Evolutionary conservation across 768 basidiomycete genomes (phyloP), one percentile per base, ranked within the genome.

Genomic region (Suillus spraguei): DNA sequence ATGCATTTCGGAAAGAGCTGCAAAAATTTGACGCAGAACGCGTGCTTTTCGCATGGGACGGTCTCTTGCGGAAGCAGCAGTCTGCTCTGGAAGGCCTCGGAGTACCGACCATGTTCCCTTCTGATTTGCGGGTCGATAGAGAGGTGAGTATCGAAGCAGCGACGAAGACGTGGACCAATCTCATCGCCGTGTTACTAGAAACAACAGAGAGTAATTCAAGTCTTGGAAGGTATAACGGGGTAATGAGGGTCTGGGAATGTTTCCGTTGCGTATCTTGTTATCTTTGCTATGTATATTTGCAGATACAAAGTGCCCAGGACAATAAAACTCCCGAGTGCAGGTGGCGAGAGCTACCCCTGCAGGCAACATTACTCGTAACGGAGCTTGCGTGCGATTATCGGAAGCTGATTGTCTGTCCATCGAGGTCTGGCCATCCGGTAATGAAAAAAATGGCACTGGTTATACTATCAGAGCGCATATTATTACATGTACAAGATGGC

Each of bases 21-120:
- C 77, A 73, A 44, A 83, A 80, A 65, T 93, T 93, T 70, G 92
- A 94, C 70, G 68, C 68, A n/a, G 86, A 92, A 59, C 82, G 88
- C 42, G 88, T 81, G 11, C 73, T 94, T 7, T 80, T 86, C 3
- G 89, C 90, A 10, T 95, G 92, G 91, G 92, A 92, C 69, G 84
- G 83, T 22, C 80, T 94, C n/a, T 73, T 88, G 22, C 76, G 83
- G 58, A 85, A 84, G 68, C 93, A 95, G 72, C 92, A 95, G 74
- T 70, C 77, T 0, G 76, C 83, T 17, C 78, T 95, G 55, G 85
- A 86, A 66, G 72, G 79, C 36, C 76, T 88, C 52, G 78, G 81
- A 46, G 83, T 94, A 16, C 93, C 93, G 17, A 81, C 85, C 3
- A 93, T 95, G 89, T 90, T 84, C 70, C 74, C 79, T 14, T 87